Evolutionary conservation across 2,329 filamentous ascomycete genomes (phyloP).

Genomic region (Xylariaceae sp.): DNA sequence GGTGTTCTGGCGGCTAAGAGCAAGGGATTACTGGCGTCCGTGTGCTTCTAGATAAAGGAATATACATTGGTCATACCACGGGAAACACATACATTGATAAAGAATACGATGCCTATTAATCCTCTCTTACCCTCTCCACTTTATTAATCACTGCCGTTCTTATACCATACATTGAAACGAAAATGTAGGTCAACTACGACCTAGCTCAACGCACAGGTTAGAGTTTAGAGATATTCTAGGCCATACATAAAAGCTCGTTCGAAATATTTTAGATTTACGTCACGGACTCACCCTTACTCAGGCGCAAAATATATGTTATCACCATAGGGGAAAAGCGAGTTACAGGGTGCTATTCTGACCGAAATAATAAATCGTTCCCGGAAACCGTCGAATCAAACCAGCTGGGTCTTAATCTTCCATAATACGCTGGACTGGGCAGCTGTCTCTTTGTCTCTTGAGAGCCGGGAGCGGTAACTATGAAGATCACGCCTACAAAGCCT

Average conservation of each 20-base stretch:
- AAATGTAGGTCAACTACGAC: too few species aligned
- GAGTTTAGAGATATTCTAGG: too few species aligned
- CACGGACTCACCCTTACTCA: too few species aligned
- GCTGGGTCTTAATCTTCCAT: neutral
- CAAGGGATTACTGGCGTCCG: neutral
- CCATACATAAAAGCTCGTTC: too few species aligned
- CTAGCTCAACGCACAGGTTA: too few species aligned
- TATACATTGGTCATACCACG: neutral
- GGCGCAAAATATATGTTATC: too few species aligned
- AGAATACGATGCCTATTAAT: neutral
- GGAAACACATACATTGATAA: neutral
- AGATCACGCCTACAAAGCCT: neutral
- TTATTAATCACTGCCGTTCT: neutral
- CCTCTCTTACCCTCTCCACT: too few species aligned
- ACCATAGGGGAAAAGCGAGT: too few species aligned
- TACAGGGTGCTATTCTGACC: too few species aligned
- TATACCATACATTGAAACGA: too few species aligned
- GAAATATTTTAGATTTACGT: too few species aligned
- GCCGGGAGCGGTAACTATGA: slow-evolving; percentile 7
- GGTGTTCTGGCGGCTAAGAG: neutral
- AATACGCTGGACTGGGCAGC: neutral
- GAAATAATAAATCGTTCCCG: neutral
- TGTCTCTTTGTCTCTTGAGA: slow-evolving; percentile 10
- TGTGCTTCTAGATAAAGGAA: neutral
- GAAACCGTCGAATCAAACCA: neutral